A percentile compares a stretch with the other conserved stretches of the same genome.
phyloP scores from a whole-genome alignment of 352 stramenopile genomes.

The Albugo laibachii region DNA sequence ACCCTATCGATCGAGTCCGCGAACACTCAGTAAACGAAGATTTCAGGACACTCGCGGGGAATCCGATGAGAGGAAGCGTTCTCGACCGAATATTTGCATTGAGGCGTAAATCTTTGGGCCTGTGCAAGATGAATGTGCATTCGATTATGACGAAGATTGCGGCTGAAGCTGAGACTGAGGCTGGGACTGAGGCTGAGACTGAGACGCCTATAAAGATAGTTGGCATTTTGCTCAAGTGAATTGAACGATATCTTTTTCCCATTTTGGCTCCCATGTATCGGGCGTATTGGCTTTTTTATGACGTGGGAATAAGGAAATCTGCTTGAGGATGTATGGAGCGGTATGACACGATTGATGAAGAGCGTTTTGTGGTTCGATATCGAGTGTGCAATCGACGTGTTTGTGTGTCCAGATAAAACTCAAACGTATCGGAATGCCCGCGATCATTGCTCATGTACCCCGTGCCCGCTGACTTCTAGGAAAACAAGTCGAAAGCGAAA shows the following conservation, averaged over 20 bases:
- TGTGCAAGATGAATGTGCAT: slow-evolving; percentile 50
- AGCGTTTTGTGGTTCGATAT: slow-evolving; percentile 12
- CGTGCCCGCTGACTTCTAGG: slow-evolving; percentile 15
- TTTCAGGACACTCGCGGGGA: slow-evolving; percentile 9
- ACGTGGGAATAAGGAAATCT: too few relatives aligned
- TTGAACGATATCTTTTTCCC: background rate
- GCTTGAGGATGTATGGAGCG: too few relatives aligned
- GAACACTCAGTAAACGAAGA: too few relatives aligned
- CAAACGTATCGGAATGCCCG: slow-evolving; percentile 15
- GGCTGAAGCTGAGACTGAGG: too few relatives aligned
- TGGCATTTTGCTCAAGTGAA: background rate
- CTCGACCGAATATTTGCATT: background rate
- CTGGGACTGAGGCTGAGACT: too few relatives aligned
- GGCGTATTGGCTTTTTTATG: too few relatives aligned
- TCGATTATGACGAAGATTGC: slow-evolving; percentile 62
- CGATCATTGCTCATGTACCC: slow-evolving; percentile 21
- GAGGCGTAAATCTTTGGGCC: too few relatives aligned
- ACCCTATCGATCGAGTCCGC: too few relatives aligned
- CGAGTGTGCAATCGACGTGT: slow-evolving; percentile 18
- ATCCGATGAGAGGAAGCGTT: slow-evolving; percentile 2
- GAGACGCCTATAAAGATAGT: background rate
- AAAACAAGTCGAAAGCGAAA: slow-evolving; percentile 1
- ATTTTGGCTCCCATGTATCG: too few relatives aligned
- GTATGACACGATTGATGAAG: too few relatives aligned
- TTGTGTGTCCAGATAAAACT: slow-evolving; percentile 17